These are phyloP conservation scores for Schoenoplectus triqueter DNA, from an alignment of 202 grass and related monocot genomes.

Conservation along the genomic window DNA sequence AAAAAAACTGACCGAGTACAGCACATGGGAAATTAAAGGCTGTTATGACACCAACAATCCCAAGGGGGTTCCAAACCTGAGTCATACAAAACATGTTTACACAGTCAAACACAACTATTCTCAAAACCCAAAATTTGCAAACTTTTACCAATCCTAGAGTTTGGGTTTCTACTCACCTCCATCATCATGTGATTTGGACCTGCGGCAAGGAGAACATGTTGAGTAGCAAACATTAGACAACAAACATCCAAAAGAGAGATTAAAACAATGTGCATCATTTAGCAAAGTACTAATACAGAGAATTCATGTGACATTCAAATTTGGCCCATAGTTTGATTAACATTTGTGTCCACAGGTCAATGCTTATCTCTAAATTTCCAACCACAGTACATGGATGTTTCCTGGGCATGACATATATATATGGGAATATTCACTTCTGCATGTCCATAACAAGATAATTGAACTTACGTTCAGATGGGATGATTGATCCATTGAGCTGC, in stretches of 20 bases:
- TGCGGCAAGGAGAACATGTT: constrained; percentile 42
- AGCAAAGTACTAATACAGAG: constrained; percentile 10
- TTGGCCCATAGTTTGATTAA: background rate
- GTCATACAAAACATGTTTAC: constrained; percentile 38
- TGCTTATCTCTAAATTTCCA: background rate
- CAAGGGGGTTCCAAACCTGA: constrained; percentile 99
- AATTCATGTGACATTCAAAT: background rate
- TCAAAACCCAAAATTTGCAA: constrained; percentile 8
- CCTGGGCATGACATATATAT: background rate
- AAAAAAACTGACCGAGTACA: constrained; percentile 73
- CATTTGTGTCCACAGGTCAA: background rate
- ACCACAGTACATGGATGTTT: background rate
- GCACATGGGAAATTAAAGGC: constrained; percentile 98
- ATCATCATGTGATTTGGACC: constrained; percentile 99
- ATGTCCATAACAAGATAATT: constrained; percentile 24
- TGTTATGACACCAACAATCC: constrained; percentile 96
- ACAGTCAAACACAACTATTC: constrained; percentile 23
- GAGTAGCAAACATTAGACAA: constrained; percentile 25
- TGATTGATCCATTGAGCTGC: constrained; percentile 94
- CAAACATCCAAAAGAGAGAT: constrained; percentile 14
- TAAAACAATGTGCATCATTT: background rate
- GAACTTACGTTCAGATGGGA: constrained; percentile 92
- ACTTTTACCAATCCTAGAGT: constrained; percentile 29
- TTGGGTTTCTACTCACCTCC: constrained; percentile 60
- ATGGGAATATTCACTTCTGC: constrained; percentile 22